Percentiles rank a stretch among this genome's conserved stretches.
These are phyloP conservation scores for Sequoiadendron giganteum DNA, from an alignment of 75 land plant species.

Conservation along the genomic window DNA sequence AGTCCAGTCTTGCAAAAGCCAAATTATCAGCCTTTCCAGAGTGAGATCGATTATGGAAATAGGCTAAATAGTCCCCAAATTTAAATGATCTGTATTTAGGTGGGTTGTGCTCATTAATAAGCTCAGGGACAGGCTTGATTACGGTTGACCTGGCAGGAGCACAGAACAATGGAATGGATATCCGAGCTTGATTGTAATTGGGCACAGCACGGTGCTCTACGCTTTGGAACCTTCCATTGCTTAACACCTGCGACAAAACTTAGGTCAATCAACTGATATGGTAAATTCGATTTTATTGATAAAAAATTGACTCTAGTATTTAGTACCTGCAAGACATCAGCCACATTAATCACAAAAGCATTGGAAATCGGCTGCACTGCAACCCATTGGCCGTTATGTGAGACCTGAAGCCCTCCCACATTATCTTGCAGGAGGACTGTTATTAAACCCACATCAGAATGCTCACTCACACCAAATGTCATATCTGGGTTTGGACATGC, in stretches of 20 bases:
- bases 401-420: constrained; percentile 25
- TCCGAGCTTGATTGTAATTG: background rate
- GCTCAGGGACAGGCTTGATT: background rate
- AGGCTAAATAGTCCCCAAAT: background rate
- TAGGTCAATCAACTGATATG: background rate
- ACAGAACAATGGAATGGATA: constrained; percentile 15
- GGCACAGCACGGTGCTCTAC: constrained; percentile 4
- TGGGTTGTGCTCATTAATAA: constrained; percentile 1
- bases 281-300: background rate
- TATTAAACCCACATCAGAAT: constrained; percentile 18
- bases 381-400: constrained; percentile 20
- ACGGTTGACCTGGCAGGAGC: background rate
- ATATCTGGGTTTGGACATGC: constrained; percentile 35
- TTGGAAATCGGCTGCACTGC: constrained; percentile 22
- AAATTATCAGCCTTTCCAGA: background rate
- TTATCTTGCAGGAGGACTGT: constrained; percentile 36
- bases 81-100: background rate
- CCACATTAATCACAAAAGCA: constrained; percentile 27
- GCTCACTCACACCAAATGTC: constrained; percentile 20
- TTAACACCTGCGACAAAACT: constrained; percentile 5
- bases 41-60: background rate
- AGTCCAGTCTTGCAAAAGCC: background rate
- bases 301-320: background rate
- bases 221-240: constrained; percentile 20
- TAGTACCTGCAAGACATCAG: constrained; percentile 26